A percentile compares a stretch with the other conserved stretches of the same genome.
phyloP scores from a whole-genome alignment of 2,329 filamentous ascomycete species.

The Emergomyces orientalis region DNA sequence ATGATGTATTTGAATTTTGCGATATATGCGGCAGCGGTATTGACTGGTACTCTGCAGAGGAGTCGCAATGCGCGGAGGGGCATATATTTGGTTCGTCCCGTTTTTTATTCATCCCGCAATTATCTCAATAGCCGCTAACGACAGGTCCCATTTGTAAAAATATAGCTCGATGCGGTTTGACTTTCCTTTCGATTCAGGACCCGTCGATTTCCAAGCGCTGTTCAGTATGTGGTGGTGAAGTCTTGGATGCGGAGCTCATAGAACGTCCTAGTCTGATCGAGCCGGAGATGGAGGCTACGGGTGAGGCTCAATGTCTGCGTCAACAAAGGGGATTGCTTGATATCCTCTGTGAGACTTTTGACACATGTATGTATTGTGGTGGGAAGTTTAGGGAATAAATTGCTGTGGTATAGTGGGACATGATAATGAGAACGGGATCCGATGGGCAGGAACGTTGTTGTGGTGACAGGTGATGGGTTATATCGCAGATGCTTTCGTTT shows the following conservation, averaged over 20 bases:
- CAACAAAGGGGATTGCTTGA: background rate
- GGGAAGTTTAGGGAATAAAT: constrained; percentile 12
- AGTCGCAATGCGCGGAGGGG: constrained; percentile 42
- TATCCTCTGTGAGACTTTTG: constrained; percentile 11
- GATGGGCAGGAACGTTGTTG: background rate
- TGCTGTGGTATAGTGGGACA: background rate
- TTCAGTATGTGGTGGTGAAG: constrained; percentile 43
- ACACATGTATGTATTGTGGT: constrained; percentile 15
- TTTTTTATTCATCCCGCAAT: background rate
- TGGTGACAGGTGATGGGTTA: background rate
- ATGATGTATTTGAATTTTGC: constrained; percentile 39
- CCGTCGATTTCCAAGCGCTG: constrained; percentile 47
- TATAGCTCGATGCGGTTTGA: constrained; percentile 44
- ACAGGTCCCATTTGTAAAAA: background rate
- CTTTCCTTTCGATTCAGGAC: constrained; percentile 47
- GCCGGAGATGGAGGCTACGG: constrained; percentile 6
- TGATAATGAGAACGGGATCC: background rate
- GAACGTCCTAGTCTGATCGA: constrained; percentile 12
- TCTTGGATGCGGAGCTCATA: constrained; percentile 12
- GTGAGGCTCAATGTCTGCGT: background rate
- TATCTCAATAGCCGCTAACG: background rate
- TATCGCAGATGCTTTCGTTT: background rate
- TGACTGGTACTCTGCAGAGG: constrained; percentile 38
- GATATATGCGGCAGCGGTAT: constrained; percentile 44
- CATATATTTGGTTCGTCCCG: constrained; percentile 42